phyloP scores from a whole-genome alignment of 2,329 filamentous ascomycete genomes.

The Ophiostoma pallidulum region DNA sequence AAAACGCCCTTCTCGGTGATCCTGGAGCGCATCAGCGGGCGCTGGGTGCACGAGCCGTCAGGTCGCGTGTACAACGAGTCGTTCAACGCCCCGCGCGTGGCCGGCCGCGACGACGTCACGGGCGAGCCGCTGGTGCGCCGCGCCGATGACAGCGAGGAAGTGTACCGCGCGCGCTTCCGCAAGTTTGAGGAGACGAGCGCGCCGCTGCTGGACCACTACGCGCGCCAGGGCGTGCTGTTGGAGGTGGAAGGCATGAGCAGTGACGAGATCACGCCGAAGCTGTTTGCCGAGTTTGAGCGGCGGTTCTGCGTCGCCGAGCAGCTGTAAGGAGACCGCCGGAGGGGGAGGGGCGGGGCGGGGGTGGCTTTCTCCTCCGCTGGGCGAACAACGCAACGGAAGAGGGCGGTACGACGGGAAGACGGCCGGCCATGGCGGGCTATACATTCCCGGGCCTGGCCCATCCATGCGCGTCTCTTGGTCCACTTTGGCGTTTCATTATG shows the following conservation, averaged over 20 bases:
- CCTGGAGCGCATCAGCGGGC: constrained; percentile 77
- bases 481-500: not conserved
- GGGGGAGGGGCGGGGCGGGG: not conserved
- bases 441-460: too few relatives aligned
- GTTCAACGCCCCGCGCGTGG: constrained; percentile 76
- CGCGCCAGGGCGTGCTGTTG: constrained; percentile 71
- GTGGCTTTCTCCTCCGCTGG: not conserved
- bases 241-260: constrained; percentile 82
- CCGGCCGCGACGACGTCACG: constrained; percentile 80
- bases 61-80: constrained; percentile 91
- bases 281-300: constrained; percentile 72
- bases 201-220: constrained; percentile 82
- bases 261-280: constrained; percentile 89
- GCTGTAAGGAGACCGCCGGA: not conserved
- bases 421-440: too few relatives aligned
- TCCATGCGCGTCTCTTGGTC: too few relatives aligned
- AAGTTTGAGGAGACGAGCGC: constrained; percentile 83
- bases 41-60: constrained; percentile 88
- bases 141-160: constrained; percentile 75
- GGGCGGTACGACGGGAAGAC: too few relatives aligned
- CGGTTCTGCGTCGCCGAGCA: constrained; percentile 43
- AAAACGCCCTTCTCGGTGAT: constrained; percentile 81
- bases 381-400: constrained; percentile 1
- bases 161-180: constrained; percentile 69
- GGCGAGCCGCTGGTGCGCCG: constrained; percentile 77